phyloP scores from a whole-genome alignment of 2,329 filamentous ascomycete species.

The Eutypella sp. region DNA sequence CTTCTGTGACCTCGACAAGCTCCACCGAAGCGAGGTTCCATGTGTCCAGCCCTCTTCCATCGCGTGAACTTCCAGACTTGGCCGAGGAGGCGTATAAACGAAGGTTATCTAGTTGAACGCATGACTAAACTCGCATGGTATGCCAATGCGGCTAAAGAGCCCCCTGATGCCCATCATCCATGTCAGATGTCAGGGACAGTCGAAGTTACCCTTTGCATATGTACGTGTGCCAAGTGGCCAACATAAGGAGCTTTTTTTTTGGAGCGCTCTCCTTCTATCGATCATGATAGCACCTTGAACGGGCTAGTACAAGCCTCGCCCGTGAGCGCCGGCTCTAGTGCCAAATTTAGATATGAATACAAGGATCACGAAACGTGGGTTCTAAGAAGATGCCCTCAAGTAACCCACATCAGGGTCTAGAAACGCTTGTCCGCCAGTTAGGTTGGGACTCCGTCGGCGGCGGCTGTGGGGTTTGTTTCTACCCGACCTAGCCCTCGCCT shows the following conservation, averaged over 20 bases:
- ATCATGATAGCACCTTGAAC: conserved; percentile 1
- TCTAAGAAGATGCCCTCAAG: conserved; percentile 16
- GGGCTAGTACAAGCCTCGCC: neutral
- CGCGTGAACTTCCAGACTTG: too few species aligned
- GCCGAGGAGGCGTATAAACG: too few species aligned
- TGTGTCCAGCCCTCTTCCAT: too few species aligned
- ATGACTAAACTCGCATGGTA: neutral
- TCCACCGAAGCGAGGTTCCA: too few species aligned
- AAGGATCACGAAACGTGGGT: conserved; percentile 25
- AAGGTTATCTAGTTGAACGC: too few species aligned
- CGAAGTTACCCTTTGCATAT: neutral
- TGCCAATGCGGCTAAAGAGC: neutral
- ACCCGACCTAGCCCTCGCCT: neutral
- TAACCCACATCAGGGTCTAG: conserved; percentile 13
- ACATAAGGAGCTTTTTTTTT: too few species aligned
- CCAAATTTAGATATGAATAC: conserved; percentile 18
- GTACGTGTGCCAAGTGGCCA: neutral
- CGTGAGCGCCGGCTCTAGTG: conserved; percentile 8
- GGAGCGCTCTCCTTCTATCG: too few species aligned
- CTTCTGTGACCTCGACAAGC: too few species aligned
- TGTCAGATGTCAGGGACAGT: too few species aligned
- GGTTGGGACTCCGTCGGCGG: neutral
- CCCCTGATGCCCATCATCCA: too few species aligned
- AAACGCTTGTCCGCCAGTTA: neutral
- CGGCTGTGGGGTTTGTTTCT: conserved; percentile 4